Evolutionary conservation across 495 filamentous ascomycete species (phyloP), one percentile per base, ranked within the genome.

Genomic region (Xylaria palmicola): DNA sequence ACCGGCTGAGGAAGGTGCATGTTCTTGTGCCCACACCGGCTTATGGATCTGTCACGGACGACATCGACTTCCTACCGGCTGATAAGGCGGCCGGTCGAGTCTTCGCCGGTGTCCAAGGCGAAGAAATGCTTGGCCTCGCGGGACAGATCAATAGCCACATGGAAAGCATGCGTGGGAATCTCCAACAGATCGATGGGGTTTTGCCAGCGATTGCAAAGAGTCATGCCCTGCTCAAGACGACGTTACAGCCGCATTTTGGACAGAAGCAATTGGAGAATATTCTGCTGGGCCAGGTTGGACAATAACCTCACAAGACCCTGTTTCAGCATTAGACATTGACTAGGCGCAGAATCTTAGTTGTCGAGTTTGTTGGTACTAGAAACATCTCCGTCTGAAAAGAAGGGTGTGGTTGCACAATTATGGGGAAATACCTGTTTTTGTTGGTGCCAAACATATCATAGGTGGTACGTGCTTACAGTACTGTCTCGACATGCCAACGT

Each of bases 161-260:
- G 77, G 75, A 81, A 63, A 81, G 66, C 79, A 87, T 81, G 86
- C 83, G 71, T 72, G 83, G 65, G 77, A 89, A 78, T 68, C 81
- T 77, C 71, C 82, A 71, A 41, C 78, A 81, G 69, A 74, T 80
- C 22, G 75, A 79, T 1, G 79, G 76, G 0, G 70, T 81, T 19
- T 59, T 76, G 44, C 76, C 75, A 6, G 72, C 72, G 5, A 74
- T 81, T 19, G 67, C 63, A 44, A 73, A 68, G 63, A 77, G 64
- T 74, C 81, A 76, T 68, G 83, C 62, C 51, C 74, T 67, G 56
- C 60, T 71, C 39, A 73, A 66, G 68, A 69, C 67, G 39, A 69
- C 73, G 62, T 66, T 77, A 71, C 76, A 70, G 67, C 73, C 65
- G 64, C 76, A 70, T 68, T 67, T 74, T 62, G 79, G 70, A 26